phyloP scores from a whole-genome alignment of 495 filamentous ascomycete genomes.

The Penicillium tannophilum region DNA sequence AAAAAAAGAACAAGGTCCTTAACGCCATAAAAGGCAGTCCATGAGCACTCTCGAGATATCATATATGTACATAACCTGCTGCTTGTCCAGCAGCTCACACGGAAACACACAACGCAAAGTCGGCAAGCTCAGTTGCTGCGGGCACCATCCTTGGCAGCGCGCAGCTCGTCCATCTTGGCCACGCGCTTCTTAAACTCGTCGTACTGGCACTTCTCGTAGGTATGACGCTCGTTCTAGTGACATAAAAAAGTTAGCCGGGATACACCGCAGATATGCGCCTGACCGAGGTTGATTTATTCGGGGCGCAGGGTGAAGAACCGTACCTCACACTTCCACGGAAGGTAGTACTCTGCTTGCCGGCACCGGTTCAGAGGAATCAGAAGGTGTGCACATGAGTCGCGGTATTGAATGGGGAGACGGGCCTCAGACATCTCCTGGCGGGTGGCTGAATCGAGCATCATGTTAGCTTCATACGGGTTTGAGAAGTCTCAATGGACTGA shows the following conservation, averaged over 20 bases:
- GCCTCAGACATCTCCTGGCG: slow-evolving; percentile 92
- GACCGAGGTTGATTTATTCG: background rate
- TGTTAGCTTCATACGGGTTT: slow-evolving; percentile 26
- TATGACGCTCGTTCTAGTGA: slow-evolving; percentile 84
- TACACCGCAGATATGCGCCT: background rate
- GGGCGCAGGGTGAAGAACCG: slow-evolving; percentile 28
- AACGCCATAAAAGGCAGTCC: slow-evolving; percentile 42
- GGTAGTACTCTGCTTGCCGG: slow-evolving; percentile 86
- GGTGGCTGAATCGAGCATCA: slow-evolving; percentile 56
- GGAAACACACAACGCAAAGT: slow-evolving; percentile 16
- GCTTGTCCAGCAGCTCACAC: slow-evolving; percentile 30
- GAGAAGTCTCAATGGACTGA: slow-evolving; percentile 24
- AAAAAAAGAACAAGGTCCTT: slow-evolving; percentile 22
- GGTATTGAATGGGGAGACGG: slow-evolving; percentile 82
- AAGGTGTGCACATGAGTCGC: slow-evolving; percentile 91
- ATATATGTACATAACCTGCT: slow-evolving; percentile 51
- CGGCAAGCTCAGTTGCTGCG: slow-evolving; percentile 75
- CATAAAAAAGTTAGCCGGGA: slow-evolving; percentile 6
- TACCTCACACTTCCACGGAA: slow-evolving; percentile 98
- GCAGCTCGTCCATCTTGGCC: slow-evolving; percentile 95
- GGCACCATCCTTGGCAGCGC: slow-evolving; percentile 80
- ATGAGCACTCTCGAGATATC: slow-evolving; percentile 45
- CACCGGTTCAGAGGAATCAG: slow-evolving; percentile 95
- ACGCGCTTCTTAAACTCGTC: slow-evolving; percentile 98
- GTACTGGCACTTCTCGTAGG: slow-evolving; percentile 99